Evolutionary conservation across 331 rosid species (phyloP).

Genomic region (Arachis monticola): DNA sequence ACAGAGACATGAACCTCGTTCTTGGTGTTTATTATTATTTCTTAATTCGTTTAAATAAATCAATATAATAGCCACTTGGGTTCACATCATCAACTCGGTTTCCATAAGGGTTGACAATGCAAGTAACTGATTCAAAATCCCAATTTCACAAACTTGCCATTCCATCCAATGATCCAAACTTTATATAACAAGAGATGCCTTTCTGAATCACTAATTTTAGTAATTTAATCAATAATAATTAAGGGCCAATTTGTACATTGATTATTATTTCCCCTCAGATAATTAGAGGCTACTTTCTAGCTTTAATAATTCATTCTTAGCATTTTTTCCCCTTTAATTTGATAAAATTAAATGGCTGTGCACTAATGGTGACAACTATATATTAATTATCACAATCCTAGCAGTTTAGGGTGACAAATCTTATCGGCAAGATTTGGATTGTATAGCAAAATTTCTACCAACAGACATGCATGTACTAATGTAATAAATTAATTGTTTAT

Average conservation of each 20-base stretch:
- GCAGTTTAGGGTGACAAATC: constrained; percentile 45
- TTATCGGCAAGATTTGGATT: constrained; percentile 40
- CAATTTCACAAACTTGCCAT: constrained; percentile 26
- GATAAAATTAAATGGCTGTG: neutral
- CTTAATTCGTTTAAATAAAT: neutral
- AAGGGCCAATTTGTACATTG: neutral
- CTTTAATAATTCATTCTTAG: constrained; percentile 25
- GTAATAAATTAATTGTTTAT: neutral
- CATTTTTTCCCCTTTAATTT: neutral
- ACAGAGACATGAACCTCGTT: constrained; percentile 14
- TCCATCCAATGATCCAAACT: constrained; percentile 18
- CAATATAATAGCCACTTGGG: neutral
- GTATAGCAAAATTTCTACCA: constrained; percentile 38
- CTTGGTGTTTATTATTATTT: neutral
- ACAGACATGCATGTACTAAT: constrained; percentile 44
- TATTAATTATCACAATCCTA: constrained; percentile 9
- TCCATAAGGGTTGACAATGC: constrained; percentile 7
- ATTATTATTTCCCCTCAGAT: neutral
- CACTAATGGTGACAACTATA: neutral
- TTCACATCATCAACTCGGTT: neutral
- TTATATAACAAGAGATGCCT: constrained; percentile 32
- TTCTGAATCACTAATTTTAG: neutral
- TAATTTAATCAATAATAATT: neutral
- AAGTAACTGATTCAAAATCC: constrained; percentile 26
- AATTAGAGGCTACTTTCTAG: constrained; percentile 24